A percentile compares a stretch with the other conserved stretches of the same genome.
Conservation (phyloP, 495 filamentous ascomycete genomes). For the Pyronema omphalodes region DNA sequence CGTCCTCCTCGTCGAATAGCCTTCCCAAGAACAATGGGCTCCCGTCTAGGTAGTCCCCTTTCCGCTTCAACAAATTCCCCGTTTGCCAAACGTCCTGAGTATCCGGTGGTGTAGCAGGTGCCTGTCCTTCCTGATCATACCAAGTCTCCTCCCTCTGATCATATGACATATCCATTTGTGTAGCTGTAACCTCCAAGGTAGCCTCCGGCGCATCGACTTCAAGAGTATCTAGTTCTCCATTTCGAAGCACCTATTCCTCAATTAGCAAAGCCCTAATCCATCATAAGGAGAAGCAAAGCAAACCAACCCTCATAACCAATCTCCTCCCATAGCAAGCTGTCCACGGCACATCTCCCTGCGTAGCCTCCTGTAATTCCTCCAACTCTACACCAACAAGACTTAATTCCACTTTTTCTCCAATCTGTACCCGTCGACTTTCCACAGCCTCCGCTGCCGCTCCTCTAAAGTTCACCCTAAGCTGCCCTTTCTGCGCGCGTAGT, state of each 20-base stretch:
- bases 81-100: constrained; percentile 14
- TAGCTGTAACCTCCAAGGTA: too few species aligned
- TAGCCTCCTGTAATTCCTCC: constrained; percentile 15
- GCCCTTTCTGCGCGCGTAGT: constrained; percentile 56
- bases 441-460: constrained; percentile 53
- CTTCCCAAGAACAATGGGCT: constrained; percentile 24
- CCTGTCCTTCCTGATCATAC: background rate
- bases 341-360: constrained; percentile 18
- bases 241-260: background rate
- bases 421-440: constrained; percentile 44
- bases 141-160: too few species aligned
- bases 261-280: background rate
- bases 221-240: background rate
- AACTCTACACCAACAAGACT: constrained; percentile 48
- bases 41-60: background rate
- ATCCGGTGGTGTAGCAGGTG: background rate
- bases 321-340: constrained; percentile 10
- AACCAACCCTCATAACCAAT: constrained; percentile 18
- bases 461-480: constrained; percentile 65
- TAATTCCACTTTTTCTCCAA: constrained; percentile 56
- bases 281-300: background rate
- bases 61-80: constrained; percentile 12
- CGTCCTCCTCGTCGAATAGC: constrained; percentile 55
- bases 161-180: too few species aligned
- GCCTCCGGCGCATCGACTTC: too few species aligned